phyloP scores from a whole-genome alignment of 768 basidiomycete genomes.

The Naganishia onofrii region DNA sequence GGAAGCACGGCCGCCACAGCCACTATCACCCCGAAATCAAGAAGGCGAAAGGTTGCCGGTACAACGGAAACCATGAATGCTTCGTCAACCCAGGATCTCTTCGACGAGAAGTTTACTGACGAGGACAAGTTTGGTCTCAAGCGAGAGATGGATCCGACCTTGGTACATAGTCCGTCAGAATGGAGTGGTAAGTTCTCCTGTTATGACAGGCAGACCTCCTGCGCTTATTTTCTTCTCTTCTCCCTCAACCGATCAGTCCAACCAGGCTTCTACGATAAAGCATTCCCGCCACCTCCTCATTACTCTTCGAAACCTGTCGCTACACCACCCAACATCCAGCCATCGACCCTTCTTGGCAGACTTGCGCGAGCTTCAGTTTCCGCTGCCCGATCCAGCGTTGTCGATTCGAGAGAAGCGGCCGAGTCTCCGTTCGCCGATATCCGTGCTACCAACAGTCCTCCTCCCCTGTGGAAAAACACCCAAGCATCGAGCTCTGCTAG shows the following conservation, averaged over 20 bases:
- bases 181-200: slow-evolving; percentile 25
- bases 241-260: background rate
- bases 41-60: background rate
- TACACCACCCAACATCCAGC: background rate
- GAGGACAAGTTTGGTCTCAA: slow-evolving; percentile 37
- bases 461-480: slow-evolving; percentile 4
- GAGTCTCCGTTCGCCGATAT: slow-evolving; percentile 15
- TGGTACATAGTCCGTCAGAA: slow-evolving; percentile 23
- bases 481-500: background rate
- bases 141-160: slow-evolving; percentile 27
- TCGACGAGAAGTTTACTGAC: background rate
- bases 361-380: slow-evolving; percentile 16
- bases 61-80: background rate
- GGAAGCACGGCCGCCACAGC: slow-evolving; percentile 4
- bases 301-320: background rate
- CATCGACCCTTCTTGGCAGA: slow-evolving; percentile 20
- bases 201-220: background rate
- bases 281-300: slow-evolving; percentile 9
- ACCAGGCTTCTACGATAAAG: slow-evolving; percentile 23
- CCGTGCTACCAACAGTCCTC: background rate
- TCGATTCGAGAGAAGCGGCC: background rate
- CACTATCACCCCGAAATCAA: slow-evolving; percentile 6
- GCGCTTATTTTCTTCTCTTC: background rate
- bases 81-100: background rate
- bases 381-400: background rate